A percentile compares a stretch with the other conserved stretches of the same genome.
phyloP scores from a whole-genome alignment of 1,284 basidiomycete species.

The Puccinia novopanici region DNA sequence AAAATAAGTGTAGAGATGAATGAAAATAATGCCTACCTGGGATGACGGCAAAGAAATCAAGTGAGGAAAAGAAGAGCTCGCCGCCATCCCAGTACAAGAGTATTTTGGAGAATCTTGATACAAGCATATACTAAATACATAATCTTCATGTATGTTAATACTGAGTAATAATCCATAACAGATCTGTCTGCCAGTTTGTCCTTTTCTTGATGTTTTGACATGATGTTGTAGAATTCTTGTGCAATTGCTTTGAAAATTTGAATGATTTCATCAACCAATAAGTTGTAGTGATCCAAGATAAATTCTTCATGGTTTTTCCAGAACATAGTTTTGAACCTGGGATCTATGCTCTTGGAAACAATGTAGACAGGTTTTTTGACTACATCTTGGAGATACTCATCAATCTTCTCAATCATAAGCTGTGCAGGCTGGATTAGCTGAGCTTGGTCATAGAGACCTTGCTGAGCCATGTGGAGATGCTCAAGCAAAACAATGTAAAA shows the following conservation, averaged over 20 bases:
- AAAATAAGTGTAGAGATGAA: too few species aligned
- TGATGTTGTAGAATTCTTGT: neutral
- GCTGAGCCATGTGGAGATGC: neutral
- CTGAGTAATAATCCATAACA: too few species aligned
- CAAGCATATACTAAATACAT: too few species aligned
- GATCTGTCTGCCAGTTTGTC: too few species aligned
- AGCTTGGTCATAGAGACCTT: constrained; percentile 2
- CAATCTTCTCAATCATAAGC: neutral
- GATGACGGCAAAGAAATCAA: too few species aligned
- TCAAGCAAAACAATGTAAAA: neutral
- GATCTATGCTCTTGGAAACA: neutral
- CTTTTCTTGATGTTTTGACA: too few species aligned
- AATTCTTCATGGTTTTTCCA: neutral
- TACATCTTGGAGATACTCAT: neutral
- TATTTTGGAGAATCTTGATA: too few species aligned
- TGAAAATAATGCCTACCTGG: too few species aligned
- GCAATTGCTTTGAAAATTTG: neutral
- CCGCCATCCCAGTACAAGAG: too few species aligned
- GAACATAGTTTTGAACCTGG: constrained; percentile 1
- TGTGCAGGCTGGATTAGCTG: neutral
- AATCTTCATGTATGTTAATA: too few species aligned
- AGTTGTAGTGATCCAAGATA: neutral
- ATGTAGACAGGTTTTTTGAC: neutral
- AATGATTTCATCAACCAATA: neutral
- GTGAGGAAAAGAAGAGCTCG: too few species aligned